Conservation (phyloP, 257 asterid genomes). For the Lavandula angustifolia region DNA sequence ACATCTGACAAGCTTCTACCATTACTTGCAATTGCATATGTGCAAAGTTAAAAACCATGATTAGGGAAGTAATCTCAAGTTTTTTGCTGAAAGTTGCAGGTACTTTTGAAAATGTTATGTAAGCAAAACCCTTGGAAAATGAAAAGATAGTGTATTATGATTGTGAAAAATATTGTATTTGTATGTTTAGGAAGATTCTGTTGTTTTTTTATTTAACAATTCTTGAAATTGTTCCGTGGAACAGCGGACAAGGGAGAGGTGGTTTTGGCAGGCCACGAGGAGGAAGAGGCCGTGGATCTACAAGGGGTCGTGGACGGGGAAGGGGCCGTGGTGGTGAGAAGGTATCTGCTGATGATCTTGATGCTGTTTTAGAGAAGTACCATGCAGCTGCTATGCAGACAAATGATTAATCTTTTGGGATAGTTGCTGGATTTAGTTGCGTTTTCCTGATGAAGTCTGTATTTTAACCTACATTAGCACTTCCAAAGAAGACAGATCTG, state of each 20-base stretch:
- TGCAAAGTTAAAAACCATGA: not conserved
- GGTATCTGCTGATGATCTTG: slow-evolving; percentile 72
- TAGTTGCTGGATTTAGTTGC: slow-evolving; percentile 20
- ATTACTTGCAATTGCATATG: not conserved
- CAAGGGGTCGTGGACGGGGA: slow-evolving; percentile 44
- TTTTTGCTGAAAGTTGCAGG: not conserved
- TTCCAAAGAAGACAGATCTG: slow-evolving; percentile 16
- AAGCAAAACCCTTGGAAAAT: not conserved
- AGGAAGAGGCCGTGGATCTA: slow-evolving; percentile 51
- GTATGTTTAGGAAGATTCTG: not conserved
- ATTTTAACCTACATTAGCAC: slow-evolving; percentile 33
- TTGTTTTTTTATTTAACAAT: slow-evolving; percentile 7
- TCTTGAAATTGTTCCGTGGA: slow-evolving; percentile 12
- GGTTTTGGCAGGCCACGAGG: slow-evolving; percentile 56
- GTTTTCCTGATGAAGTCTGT: too few relatives aligned
- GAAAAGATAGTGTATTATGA: not conserved
- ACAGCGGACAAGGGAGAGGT: slow-evolving; percentile 51
- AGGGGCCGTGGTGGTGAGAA: slow-evolving; percentile 41
- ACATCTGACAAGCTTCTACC: not conserved
- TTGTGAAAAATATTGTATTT: not conserved
- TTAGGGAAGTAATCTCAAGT: not conserved
- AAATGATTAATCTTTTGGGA: slow-evolving; percentile 26
- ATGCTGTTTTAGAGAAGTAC: slow-evolving; percentile 78
- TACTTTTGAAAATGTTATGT: not conserved
- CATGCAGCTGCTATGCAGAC: slow-evolving; percentile 55